phyloP scores from a whole-genome alignment of 768 basidiomycete genomes.

The Pleurotus salmoneostramineus region DNA sequence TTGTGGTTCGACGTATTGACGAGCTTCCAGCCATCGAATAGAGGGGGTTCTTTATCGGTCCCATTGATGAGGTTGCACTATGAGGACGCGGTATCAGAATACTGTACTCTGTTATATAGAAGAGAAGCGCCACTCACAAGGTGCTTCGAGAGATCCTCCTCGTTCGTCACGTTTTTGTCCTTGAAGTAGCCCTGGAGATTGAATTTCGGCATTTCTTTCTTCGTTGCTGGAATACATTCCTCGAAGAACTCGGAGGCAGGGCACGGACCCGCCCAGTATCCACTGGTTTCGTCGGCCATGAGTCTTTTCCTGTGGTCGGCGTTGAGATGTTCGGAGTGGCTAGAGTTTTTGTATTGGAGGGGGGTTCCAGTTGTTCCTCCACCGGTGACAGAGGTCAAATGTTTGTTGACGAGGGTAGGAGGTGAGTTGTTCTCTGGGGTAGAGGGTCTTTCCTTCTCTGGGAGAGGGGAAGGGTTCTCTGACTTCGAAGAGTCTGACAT shows the following conservation, averaged over 20 bases:
- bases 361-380: too few species aligned
- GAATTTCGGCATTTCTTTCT: neutral
- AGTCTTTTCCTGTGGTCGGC: neutral
- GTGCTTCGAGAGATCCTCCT: constrained; percentile 7
- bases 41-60: neutral
- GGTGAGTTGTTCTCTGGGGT: too few species aligned
- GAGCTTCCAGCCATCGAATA: constrained; percentile 8
- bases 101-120: neutral
- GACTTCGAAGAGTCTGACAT: too few species aligned
- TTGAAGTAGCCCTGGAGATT: neutral
- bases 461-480: too few species aligned
- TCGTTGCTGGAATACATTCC: neutral
- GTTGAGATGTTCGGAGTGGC: neutral
- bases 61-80: constrained; percentile 6
- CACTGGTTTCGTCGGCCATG: neutral
- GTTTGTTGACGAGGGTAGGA: too few species aligned
- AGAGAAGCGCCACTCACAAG: constrained; percentile 7
- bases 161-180: neutral
- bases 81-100: too few species aligned
- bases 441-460: too few species aligned
- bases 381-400: too few species aligned
- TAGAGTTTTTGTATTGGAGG: neutral
- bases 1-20: constrained; percentile 10
- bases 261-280: constrained; percentile 11
- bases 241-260: constrained; percentile 10